Evolutionary conservation across 129 eudicot genomes (phyloP).

Genomic region (Lactuca saligna): DNA sequence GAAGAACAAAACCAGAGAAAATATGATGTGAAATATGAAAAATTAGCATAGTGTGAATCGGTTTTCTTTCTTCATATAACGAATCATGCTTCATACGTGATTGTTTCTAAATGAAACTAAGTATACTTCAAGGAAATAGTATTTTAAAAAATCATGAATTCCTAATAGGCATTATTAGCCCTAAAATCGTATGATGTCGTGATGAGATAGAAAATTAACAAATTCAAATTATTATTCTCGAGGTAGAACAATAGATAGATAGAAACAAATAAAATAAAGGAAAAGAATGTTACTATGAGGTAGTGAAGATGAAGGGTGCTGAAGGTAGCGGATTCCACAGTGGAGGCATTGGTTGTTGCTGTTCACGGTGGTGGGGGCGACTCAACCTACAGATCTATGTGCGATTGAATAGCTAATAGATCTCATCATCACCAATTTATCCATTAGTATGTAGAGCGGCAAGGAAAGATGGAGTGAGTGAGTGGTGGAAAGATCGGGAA

Average conservation of each 20-base stretch:
- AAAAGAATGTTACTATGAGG: slow-evolving; percentile 30
- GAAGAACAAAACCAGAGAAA: background rate
- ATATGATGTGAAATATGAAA: background rate
- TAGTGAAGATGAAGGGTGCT: slow-evolving; percentile 29
- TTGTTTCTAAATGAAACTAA: slow-evolving; percentile 8
- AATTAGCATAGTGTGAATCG: background rate
- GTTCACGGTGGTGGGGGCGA: slow-evolving; percentile 39
- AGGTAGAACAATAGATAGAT: background rate
- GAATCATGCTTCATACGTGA: background rate
- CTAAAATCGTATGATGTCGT: slow-evolving; percentile 11
- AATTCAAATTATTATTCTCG: background rate
- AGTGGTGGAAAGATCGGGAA: no score
- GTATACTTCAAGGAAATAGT: background rate
- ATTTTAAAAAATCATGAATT: background rate
- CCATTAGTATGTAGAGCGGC: slow-evolving; percentile 25
- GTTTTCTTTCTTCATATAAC: background rate
- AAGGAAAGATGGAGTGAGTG: no score
- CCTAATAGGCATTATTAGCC: slow-evolving; percentile 21
- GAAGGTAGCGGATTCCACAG: slow-evolving; percentile 43
- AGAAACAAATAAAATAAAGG: background rate
- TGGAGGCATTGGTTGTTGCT: slow-evolving; percentile 30
- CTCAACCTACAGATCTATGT: slow-evolving; percentile 43
- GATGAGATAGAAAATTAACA: slow-evolving; percentile 7
- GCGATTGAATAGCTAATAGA: slow-evolving; percentile 60
- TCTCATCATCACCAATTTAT: slow-evolving; percentile 59